Evolutionary conservation across 208 protist species (phyloP), one percentile per base, ranked within the genome.

Genomic region (Trypanosomatidae sp.): DNA sequence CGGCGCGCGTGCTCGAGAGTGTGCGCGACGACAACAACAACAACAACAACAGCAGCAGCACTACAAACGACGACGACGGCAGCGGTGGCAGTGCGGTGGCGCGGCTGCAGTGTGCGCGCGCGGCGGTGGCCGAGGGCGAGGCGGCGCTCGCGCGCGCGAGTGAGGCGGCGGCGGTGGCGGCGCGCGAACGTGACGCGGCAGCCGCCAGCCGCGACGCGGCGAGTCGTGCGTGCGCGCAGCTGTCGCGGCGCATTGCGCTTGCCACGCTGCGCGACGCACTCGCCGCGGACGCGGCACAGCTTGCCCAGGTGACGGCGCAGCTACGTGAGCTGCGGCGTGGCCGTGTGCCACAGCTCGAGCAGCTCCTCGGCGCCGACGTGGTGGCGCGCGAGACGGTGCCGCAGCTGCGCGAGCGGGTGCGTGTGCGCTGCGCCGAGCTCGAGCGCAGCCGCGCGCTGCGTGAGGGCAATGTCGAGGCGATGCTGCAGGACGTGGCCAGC

Each of bases 391-490:
- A 69, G 21, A 63, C 56, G 18, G 54, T 91, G 21, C 48, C 56
- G 6, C 49, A 38, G 8, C 65, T 91, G 39, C 77, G 68, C 1
- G 85, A 94, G 41, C 43, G 73, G 25, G 80, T 90, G 33, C 60
- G 71, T 6, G 56, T 51, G n/a, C 75, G 84, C 53, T 51, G 80
- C 35, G 63, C 62, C 15, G 60, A 73, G 33, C 39, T 90, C 27
- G 80, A 90, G 60, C 53, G 61, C 21, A 37, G 60, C 1, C 65
- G 66, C 16, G 74, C 81, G 3, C 73, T 82, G 57, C 67, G 84
- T 38, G 71, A 88, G 40, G 87, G 87, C 44, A 74, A 64, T 38
- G 56, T 80, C 42, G 80, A 87, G 64, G 66, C 81, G n/a, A 79
- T 89, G 56, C 35, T 75, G 49, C 59, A 75, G 25, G 76, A 90